phyloP scores from a whole-genome alignment of 169 alveolate species.

The Plasmodium coatneyi region DNA sequence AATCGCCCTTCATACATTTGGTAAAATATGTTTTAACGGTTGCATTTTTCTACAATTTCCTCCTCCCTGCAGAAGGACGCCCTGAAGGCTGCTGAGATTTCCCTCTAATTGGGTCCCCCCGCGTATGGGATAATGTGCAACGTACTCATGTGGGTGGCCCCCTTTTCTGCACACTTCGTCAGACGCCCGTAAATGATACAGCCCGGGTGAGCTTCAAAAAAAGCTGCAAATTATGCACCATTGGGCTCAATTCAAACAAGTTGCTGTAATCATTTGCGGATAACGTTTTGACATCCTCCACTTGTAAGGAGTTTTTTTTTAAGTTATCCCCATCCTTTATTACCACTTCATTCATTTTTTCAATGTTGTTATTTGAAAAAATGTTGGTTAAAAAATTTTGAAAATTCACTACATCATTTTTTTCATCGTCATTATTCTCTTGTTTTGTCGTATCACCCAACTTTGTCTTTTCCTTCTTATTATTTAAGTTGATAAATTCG shows the following conservation, averaged over 20 bases:
- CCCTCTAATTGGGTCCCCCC: constrained; percentile 6
- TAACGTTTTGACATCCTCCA: not conserved
- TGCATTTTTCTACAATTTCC: not conserved
- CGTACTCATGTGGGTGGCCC: not conserved
- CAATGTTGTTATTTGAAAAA: constrained; percentile 36
- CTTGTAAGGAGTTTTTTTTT: constrained; percentile 20
- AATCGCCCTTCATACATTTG: not conserved
- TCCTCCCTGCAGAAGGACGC: constrained; percentile 60
- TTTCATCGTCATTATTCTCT: constrained; percentile 56
- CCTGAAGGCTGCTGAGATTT: constrained; percentile 68
- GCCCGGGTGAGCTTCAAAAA: constrained; percentile 47
- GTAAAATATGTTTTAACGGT: not conserved
- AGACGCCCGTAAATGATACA: constrained; percentile 29
- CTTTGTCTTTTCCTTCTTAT: constrained; percentile 36
- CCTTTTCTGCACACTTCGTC: not conserved
- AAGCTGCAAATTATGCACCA: constrained; percentile 9
- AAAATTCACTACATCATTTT: constrained; percentile 18
- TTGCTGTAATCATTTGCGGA: constrained; percentile 23
- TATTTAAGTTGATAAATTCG: constrained; percentile 23
- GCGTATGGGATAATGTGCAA: not conserved
- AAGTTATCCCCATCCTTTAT: constrained; percentile 53
- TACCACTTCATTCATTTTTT: constrained; percentile 28
- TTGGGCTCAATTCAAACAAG: constrained; percentile 34
- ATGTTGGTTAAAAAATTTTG: constrained; percentile 38
- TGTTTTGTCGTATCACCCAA: constrained; percentile 14